Conservation (phyloP, 139 green algal genomes). For the Chlamydomonas sphaeroides region DNA sequence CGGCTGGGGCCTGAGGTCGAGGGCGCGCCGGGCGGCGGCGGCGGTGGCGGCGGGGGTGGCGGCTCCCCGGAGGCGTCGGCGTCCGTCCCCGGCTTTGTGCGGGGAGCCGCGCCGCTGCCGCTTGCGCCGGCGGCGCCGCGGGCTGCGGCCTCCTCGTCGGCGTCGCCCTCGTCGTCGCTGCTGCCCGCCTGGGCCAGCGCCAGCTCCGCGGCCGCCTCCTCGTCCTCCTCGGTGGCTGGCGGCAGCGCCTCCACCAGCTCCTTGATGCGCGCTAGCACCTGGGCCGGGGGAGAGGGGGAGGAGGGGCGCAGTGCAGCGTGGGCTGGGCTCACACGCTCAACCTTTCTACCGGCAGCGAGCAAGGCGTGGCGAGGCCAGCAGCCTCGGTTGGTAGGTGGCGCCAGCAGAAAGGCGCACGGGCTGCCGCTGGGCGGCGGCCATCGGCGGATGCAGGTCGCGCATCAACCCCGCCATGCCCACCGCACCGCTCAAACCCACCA, state of each 20-base stretch:
- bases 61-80: constrained; percentile 57
- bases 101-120: background rate
- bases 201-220: constrained; percentile 17
- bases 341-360: too few species aligned
- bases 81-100: background rate
- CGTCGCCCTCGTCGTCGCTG: constrained; percentile 9
- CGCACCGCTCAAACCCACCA: too few species aligned
- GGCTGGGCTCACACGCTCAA: too few species aligned
- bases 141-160: background rate
- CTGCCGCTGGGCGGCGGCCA: too few species aligned
- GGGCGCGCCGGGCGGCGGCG: background rate
- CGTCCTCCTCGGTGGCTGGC: constrained; percentile 5
- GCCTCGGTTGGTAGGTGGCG: too few species aligned
- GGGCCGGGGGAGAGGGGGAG: too few species aligned
- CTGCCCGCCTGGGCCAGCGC: background rate
- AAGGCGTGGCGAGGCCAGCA: too few species aligned
- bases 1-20: background rate
- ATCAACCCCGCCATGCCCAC: too few species aligned
- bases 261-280: constrained; percentile 41
- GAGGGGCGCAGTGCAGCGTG: too few species aligned
- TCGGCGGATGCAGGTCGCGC: too few species aligned
- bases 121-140: background rate
- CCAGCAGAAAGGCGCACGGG: too few species aligned
- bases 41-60: background rate
- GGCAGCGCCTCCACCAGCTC: constrained; percentile 43